phyloP scores from a whole-genome alignment of 352 stramenopile genomes.

The Stephanocyclus meneghinianus region DNA sequence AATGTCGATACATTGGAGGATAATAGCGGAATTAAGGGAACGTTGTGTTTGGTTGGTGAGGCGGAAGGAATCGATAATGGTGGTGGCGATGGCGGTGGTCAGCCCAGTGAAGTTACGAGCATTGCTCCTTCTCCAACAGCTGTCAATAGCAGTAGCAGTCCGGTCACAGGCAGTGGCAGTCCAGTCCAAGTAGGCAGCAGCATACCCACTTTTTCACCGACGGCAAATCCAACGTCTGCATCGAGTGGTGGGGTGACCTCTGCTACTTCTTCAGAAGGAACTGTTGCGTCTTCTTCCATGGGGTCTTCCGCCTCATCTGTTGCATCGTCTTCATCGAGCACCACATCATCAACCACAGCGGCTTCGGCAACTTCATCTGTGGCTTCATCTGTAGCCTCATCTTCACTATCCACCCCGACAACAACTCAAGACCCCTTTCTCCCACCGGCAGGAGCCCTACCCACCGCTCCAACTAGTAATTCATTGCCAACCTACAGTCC shows the following conservation, averaged over 20 bases:
- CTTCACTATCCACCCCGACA: not conserved
- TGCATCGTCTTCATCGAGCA: not conserved
- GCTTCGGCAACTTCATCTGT: not conserved
- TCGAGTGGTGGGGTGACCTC: not conserved
- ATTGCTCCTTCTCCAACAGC: not conserved
- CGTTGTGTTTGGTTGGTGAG: conserved; percentile 24
- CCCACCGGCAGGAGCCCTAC: not conserved
- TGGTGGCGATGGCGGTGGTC: not conserved
- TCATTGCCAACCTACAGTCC: not conserved
- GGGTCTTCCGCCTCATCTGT: not conserved
- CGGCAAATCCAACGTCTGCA: not conserved
- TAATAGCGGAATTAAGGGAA: conserved; percentile 24
- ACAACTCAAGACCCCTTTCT: conserved; percentile 5
- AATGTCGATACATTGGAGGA: conserved; percentile 3
- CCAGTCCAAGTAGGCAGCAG: not conserved
- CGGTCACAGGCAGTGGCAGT: not conserved
- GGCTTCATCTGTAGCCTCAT: not conserved
- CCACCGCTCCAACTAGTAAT: not conserved
- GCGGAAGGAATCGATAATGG: not conserved
- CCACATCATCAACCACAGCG: not conserved
- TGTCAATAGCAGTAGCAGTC: not conserved
- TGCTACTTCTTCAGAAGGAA: not conserved
- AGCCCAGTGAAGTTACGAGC: not conserved
- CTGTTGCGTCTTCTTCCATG: not conserved
- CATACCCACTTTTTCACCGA: conserved; percentile 1